Evolutionary conservation across 441 rosid genomes (phyloP), one percentile per base, ranked within the genome.

Genomic region (Euphorbia celastroides): DNA sequence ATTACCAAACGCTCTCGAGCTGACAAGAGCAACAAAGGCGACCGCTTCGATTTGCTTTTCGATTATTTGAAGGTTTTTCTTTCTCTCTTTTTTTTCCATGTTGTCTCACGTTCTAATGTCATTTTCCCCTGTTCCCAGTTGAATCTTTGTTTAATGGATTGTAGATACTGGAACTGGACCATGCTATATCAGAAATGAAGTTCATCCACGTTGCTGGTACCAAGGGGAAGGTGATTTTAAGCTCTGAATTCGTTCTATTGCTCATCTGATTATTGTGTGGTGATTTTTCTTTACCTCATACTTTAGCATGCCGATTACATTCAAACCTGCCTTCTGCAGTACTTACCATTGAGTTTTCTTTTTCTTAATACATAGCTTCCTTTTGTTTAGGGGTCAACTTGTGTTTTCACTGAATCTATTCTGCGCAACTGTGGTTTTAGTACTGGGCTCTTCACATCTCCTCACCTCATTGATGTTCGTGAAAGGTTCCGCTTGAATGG

Each of bases 141-240:
- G 17, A 6, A 27, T 0, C 46, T 66, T 1, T 55, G 54, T 48
- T 17, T n/a, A 2, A 60, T 69, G 52, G 64, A 36, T 25, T 63
- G 31, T 28, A 94, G 99, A 81, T 88, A 7, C 81, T 94, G 75
- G 96, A 92, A 57, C 71, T 92, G 80, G 99, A 88, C 30, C 90
- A 89, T 54, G 83, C 88, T 28, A 79, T 94, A 68, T 77, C 83
- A 6, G 76, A 86, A 70, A 78, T 94, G 94, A 94, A 92, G 77
- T 75, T 94, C 57, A 87, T 94, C 34, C 99, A 94, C 67, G 97
- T 92, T 2, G 98, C 99, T 50, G 99, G 99, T 32, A 94, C 98
- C 44, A 94, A 94, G 78, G 98, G 98, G 70, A 94, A 93, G 96
- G 98, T 93, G 30, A 27, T 23, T 34, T 11, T 60, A 1, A 13